Evolutionary conservation across 2,329 filamentous ascomycete species (phyloP), one percentile per base, ranked within the genome.

Genomic region (Trichoderma brevicompactum): DNA sequence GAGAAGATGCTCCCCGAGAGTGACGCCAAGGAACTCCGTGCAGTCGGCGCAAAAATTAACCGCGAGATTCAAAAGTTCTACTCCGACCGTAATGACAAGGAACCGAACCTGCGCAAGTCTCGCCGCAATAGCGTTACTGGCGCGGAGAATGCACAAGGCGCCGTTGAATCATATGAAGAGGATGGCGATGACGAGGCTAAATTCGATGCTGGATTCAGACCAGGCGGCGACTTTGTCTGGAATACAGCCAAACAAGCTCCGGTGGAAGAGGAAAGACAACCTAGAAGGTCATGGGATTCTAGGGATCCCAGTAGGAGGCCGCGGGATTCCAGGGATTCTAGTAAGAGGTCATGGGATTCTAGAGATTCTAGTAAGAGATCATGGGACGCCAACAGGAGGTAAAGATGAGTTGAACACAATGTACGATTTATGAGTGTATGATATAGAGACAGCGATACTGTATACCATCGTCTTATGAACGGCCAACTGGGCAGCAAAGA

Each of bases 1-100:
- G 79, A 83, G 66, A 64, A 70, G 44, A 76, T 82, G 75, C 73
- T 80, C 1, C 71, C 75, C 17, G 73, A 73, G 4, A 68, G 72
- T 8, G 72, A 79, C 32, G 68, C 78, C 34, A 69, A 73, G 28
- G 68, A 74, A 53, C 68, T 83, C 46, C 75, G 72, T 13, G 67
- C 68, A 43, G 64, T 74, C 7, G 74, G 75, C 28, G 75, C 75
- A 19, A 74, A 74, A 53, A 76, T 79, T 64, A 79, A 79, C 69
- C 74, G 76, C 46, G 73, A 77, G 64, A 77, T 79, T 49, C 72
- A 75, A 36, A 65, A 68, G 44, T 79, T 79, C 64, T 79, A 74
- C 69, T 67, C 71, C 12, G 70, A 74, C 23, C 76, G 77, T 12
- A 75, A 78, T 32, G 67, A 74, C 46, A 49, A 68, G 23, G 77